These are phyloP conservation scores for Baeospora myosura DNA, from an alignment of 1,284 basidiomycete species.

Conservation along the genomic window DNA sequence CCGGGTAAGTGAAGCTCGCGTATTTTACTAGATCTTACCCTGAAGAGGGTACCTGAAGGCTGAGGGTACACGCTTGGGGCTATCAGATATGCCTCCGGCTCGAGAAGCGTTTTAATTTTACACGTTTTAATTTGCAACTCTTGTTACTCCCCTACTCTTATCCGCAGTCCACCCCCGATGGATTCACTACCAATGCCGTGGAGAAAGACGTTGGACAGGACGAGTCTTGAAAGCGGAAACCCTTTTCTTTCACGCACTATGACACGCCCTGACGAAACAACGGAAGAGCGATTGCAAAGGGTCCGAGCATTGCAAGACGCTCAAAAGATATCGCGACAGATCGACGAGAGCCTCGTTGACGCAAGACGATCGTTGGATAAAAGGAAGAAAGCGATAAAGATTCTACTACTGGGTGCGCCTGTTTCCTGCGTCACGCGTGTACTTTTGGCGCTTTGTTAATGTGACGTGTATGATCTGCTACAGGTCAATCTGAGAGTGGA, in stretches of 20 bases:
- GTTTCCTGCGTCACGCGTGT: neutral
- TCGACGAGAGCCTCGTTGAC: constrained; percentile 50
- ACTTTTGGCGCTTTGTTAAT: constrained; percentile 5
- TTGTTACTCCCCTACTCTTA: too few relatives aligned
- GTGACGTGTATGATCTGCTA: constrained; percentile 1
- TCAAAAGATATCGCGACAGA: constrained; percentile 37
- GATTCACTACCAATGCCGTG: too few relatives aligned
- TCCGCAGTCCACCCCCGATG: too few relatives aligned
- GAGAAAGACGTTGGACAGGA: too few relatives aligned
- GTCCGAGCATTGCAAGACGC: constrained; percentile 38
- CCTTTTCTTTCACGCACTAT: constrained; percentile 19
- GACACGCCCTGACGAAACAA: constrained; percentile 35
- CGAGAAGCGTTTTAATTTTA: too few relatives aligned
- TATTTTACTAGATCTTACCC: too few relatives aligned
- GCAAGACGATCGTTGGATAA: constrained; percentile 44
- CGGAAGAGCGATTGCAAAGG: constrained; percentile 34
- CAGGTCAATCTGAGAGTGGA: constrained; percentile 63
- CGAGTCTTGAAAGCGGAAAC: too few relatives aligned
- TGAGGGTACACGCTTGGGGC: too few relatives aligned
- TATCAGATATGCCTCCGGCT: too few relatives aligned
- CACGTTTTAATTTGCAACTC: too few relatives aligned
- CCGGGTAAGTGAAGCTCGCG: too few relatives aligned
- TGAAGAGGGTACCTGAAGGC: too few relatives aligned
- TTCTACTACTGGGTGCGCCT: constrained; percentile 56
- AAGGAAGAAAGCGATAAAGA: constrained; percentile 51